Evolutionary conservation across 352 stramenopile species (phyloP).

Genomic region (Halophytophthora polymorphica): DNA sequence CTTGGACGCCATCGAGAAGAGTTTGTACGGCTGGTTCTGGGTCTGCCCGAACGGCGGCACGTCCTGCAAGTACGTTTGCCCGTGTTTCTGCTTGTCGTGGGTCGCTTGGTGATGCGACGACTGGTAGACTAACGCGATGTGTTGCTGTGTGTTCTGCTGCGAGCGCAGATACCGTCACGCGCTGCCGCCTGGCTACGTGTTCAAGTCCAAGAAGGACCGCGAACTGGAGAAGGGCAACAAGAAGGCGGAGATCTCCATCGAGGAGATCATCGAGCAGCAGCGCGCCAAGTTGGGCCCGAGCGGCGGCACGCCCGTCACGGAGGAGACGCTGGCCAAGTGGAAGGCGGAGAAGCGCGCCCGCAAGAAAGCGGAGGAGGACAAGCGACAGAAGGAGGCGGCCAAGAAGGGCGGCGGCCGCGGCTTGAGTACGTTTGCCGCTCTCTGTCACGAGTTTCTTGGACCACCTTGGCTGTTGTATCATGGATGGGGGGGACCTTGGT

Average conservation of each 20-base stretch:
- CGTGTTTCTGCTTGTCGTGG: not conserved
- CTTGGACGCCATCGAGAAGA: constrained; percentile 89
- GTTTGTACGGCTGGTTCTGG: constrained; percentile 90
- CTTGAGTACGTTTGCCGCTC: constrained; percentile 84
- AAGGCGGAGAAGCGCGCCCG: constrained; percentile 81
- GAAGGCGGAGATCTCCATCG: constrained; percentile 81
- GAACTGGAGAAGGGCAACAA: constrained; percentile 84
- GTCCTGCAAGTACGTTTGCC: constrained; percentile 59
- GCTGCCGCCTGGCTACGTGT: constrained; percentile 86
- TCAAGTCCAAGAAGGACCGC: constrained; percentile 85
- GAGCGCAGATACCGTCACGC: constrained; percentile 69
- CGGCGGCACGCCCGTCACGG: constrained; percentile 84
- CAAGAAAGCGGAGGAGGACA: constrained; percentile 79
- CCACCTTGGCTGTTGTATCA: constrained; percentile 1
- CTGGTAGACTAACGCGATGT: not conserved
- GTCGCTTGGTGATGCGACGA: too few relatives aligned
- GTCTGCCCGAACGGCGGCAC: constrained; percentile 83
- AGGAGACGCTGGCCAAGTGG: constrained; percentile 86
- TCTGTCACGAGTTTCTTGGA: too few relatives aligned
- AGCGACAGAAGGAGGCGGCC: constrained; percentile 79
- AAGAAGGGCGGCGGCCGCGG: constrained; percentile 82
- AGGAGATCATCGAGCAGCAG: constrained; percentile 91
- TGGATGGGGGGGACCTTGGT: not conserved
- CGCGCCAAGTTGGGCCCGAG: constrained; percentile 83
- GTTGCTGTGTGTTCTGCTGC: constrained; percentile 1